Percentiles rank a stretch among this genome's conserved stretches.
Evolutionary conservation across 2,329 filamentous ascomycete genomes (phyloP).

Genomic region (Ascochyta viciae-villosae): DNA sequence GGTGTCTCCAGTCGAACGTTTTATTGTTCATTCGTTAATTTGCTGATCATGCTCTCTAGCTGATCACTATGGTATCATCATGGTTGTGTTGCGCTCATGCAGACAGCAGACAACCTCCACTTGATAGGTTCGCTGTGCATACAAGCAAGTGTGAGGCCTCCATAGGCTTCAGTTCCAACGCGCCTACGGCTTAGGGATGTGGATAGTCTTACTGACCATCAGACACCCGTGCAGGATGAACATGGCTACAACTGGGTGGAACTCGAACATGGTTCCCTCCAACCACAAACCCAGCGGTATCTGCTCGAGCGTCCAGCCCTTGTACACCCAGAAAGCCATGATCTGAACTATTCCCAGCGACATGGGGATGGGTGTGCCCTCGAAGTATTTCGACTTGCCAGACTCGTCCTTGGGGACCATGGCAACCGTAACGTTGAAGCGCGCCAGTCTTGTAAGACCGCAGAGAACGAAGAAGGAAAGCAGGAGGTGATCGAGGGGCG

Average conservation of each 20-base stretch:
- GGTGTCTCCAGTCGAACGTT: not conserved
- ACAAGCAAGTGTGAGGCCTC: not conserved
- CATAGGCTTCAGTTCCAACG: not conserved
- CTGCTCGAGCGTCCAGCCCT: conserved; percentile 78
- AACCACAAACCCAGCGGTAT: conserved; percentile 78
- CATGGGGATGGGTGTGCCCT: conserved; percentile 95
- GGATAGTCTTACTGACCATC: conserved; percentile 95
- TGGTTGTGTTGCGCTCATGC: not conserved
- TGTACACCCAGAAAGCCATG: conserved; percentile 88
- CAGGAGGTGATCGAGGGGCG: conserved; percentile 79
- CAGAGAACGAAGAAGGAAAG: conserved; percentile 92
- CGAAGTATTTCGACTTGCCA: conserved; percentile 94
- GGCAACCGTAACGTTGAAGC: conserved; percentile 95
- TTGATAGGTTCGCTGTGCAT: not conserved
- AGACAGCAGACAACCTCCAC: not conserved
- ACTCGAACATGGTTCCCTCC: conserved; percentile 73
- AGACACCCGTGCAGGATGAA: conserved; percentile 90
- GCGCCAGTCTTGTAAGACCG: conserved; percentile 88
- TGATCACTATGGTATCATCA: conserved; percentile 12
- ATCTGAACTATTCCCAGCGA: conserved; percentile 79
- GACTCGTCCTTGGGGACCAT: conserved; percentile 88
- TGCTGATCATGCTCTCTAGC: conserved; percentile 4
- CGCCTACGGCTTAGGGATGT: conserved; percentile 81
- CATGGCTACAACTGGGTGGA: conserved; percentile 81
- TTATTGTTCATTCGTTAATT: not conserved